These are phyloP conservation scores for Spergularia marina DNA, from an alignment of 148 eudicot species.

Conservation along the genomic window DNA sequence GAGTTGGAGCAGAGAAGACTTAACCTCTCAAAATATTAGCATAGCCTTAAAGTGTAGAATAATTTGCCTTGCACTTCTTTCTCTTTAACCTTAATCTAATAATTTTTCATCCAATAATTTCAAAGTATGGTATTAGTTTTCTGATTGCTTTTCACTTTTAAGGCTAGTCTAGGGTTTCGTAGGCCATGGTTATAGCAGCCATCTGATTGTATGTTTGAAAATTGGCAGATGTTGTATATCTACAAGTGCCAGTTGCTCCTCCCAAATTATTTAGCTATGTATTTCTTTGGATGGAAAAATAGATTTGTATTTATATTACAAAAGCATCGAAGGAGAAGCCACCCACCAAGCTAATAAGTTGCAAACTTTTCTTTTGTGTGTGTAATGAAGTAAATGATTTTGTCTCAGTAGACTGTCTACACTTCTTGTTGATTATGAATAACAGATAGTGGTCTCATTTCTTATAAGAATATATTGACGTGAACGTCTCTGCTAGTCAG, in stretches of 20 bases:
- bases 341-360: too few species aligned
- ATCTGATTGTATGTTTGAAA: not conserved
- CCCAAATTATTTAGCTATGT: not conserved
- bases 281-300: too few species aligned
- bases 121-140: not conserved
- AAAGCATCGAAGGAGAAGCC: too few species aligned
- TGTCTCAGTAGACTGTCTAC: not conserved
- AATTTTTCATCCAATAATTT: not conserved
- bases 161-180: not conserved
- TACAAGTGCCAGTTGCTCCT: not conserved
- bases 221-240: not conserved
- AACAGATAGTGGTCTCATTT: not conserved
- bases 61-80: not conserved
- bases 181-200: not conserved
- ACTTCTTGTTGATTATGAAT: not conserved
- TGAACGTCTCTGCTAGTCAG: not conserved
- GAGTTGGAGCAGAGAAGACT: not conserved
- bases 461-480: not conserved
- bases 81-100: not conserved
- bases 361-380: too few species aligned
- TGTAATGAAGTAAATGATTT: too few species aligned
- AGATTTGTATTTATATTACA: too few species aligned
- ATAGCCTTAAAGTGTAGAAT: not conserved
- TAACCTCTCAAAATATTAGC: too few species aligned
- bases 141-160: not conserved